Conservation (phyloP, 306 rosid genomes). For the Casuarina equisetifolia region DNA sequence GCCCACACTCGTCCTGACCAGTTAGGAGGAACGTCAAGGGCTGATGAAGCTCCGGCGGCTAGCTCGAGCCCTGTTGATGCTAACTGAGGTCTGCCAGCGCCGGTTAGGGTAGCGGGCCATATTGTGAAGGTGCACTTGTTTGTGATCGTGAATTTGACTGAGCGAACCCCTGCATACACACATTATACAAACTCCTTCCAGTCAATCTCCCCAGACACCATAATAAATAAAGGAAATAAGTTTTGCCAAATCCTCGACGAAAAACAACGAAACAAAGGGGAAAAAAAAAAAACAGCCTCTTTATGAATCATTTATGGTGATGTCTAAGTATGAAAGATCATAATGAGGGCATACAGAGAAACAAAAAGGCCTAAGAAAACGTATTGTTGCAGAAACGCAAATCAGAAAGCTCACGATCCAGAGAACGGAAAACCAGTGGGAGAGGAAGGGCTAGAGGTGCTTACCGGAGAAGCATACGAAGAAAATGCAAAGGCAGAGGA, state of each 20-base stretch:
- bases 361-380: neutral
- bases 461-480: constrained; percentile 44
- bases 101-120: constrained; percentile 68
- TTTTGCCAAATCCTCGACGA: too few species aligned
- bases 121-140: constrained; percentile 48
- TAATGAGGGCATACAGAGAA: neutral
- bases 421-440: neutral
- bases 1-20: constrained; percentile 73
- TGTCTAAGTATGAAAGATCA: neutral
- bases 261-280: neutral
- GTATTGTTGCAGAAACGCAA: neutral
- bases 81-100: constrained; percentile 38
- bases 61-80: constrained; percentile 54
- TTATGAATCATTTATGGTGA: neutral
- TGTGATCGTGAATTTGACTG: constrained; percentile 43
- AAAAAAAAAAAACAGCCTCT: too few species aligned
- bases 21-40: constrained; percentile 36
- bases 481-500: constrained; percentile 28
- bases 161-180: constrained; percentile 29
- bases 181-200: neutral
- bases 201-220: too few species aligned
- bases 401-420: too few species aligned
- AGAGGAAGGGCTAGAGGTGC: neutral
- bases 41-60: constrained; percentile 14
- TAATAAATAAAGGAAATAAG: too few species aligned